phyloP scores from a whole-genome alignment of 2,329 filamentous ascomycete species.

The Phaeosphaeria sp. region DNA sequence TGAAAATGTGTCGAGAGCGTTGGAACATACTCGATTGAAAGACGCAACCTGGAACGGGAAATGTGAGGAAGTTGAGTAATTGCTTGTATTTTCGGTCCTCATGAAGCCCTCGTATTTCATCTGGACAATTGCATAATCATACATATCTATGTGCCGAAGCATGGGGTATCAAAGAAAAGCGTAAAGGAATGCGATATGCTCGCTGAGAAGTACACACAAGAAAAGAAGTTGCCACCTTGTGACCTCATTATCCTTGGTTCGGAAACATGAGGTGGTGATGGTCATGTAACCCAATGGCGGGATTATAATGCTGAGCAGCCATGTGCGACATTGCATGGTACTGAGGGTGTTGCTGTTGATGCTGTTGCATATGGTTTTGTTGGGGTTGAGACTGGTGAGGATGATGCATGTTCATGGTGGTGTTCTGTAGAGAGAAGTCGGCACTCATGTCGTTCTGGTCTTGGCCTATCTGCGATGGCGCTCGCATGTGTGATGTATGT shows the following conservation, averaged over 20 bases:
- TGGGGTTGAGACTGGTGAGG: conserved; percentile 24
- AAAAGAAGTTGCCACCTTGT: not conserved
- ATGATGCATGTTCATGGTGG: conserved; percentile 29
- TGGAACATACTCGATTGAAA: not conserved
- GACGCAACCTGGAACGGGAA: not conserved
- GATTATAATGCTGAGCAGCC: conserved; percentile 23
- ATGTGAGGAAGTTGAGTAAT: not conserved
- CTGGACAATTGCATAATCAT: conserved; percentile 13
- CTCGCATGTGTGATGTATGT: conserved; percentile 19
- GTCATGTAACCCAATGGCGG: conserved; percentile 29
- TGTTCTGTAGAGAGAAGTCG: conserved; percentile 32
- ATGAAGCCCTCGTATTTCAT: not conserved
- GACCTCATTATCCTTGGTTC: conserved; percentile 21
- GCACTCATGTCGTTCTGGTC: conserved; percentile 25
- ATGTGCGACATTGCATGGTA: conserved; percentile 32
- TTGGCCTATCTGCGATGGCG: conserved; percentile 33
- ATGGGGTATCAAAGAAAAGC: conserved; percentile 29
- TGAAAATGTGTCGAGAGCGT: too few relatives aligned
- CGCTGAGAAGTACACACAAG: conserved; percentile 15
- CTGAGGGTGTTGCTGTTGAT: conserved; percentile 26
- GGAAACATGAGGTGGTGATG: conserved; percentile 30
- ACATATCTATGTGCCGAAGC: conserved; percentile 27
- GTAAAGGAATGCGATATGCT: conserved; percentile 21
- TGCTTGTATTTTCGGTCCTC: not conserved
- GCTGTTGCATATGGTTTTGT: conserved; percentile 21